Conservation (phyloP, 2,329 filamentous ascomycete genomes). For the Byssochlamys sp. region DNA sequence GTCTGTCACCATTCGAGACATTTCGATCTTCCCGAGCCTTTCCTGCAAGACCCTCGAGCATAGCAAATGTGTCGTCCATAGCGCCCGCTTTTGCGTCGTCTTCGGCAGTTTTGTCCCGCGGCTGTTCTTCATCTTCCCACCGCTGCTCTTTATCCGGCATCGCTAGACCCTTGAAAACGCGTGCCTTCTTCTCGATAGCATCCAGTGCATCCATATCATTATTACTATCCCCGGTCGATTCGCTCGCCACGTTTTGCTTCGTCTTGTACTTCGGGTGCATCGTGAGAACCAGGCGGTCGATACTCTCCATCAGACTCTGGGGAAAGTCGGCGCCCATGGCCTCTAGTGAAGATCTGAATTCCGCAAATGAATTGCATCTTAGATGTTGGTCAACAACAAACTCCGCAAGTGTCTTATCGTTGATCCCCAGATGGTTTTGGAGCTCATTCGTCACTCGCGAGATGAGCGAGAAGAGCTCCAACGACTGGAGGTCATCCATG, state of each 20-base stretch:
- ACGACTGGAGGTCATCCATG: constrained; percentile 85
- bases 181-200: constrained; percentile 60
- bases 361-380: constrained; percentile 58
- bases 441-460: constrained; percentile 90
- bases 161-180: constrained; percentile 81
- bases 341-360: constrained; percentile 68
- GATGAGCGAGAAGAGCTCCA: constrained; percentile 88
- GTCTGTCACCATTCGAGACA: constrained; percentile 25
- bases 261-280: constrained; percentile 85
- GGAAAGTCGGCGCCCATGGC: constrained; percentile 75
- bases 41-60: constrained; percentile 74
- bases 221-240: constrained; percentile 30
- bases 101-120: constrained; percentile 22
- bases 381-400: constrained; percentile 87
- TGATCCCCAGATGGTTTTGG: constrained; percentile 83
- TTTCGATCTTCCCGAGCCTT: constrained; percentile 43
- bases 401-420: constrained; percentile 89
- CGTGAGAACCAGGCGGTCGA: constrained; percentile 76
- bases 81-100: constrained; percentile 48
- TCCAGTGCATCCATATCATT: constrained; percentile 35
- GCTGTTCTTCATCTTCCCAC: constrained; percentile 44
- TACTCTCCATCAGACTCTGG: constrained; percentile 74
- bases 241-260: constrained; percentile 29
- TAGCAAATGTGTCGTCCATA: constrained; percentile 84
- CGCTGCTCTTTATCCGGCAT: constrained; percentile 65